Percentiles rank a stretch among this genome's conserved stretches.
Conservation (phyloP, 805 yeast genomes). For the Lipomyces yamadae region DNA sequence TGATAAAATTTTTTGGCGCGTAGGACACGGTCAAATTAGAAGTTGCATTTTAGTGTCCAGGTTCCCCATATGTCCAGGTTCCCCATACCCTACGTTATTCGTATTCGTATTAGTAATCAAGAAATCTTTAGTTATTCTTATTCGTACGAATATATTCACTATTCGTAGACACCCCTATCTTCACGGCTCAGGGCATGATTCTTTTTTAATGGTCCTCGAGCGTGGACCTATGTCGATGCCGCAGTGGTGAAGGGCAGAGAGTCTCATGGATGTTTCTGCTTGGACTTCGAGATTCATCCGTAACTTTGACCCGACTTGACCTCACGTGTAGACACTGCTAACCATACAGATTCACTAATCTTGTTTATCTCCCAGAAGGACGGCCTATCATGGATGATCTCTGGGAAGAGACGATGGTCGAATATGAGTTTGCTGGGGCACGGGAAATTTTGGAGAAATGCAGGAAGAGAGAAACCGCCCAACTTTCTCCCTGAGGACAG, state of each 20-base stretch:
- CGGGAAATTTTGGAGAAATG: not conserved
- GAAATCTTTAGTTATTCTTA: no score
- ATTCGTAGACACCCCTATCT: no score
- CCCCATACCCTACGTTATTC: slow-evolving; percentile 3
- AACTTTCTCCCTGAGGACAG: no score
- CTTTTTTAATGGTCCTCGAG: no score
- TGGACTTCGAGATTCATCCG: not conserved
- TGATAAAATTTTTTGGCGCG: not conserved
- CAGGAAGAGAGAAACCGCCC: no score
- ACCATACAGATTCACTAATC: not conserved
- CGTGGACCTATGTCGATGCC: not conserved
- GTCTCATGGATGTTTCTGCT: not conserved
- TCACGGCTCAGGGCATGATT: no score
- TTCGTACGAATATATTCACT: no score
- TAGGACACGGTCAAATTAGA: slow-evolving; percentile 6
- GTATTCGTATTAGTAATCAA: no score
- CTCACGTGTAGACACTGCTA: not conserved
- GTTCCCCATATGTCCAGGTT: not conserved
- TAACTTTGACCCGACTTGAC: not conserved
- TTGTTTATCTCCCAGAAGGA: not conserved
- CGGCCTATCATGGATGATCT: not conserved
- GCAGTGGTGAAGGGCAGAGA: not conserved
- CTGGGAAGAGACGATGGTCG: not conserved
- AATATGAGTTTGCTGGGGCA: not conserved
- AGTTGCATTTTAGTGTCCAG: not conserved